phyloP scores from a whole-genome alignment of 129 eudicot genomes.

The Sambucus nigra region DNA sequence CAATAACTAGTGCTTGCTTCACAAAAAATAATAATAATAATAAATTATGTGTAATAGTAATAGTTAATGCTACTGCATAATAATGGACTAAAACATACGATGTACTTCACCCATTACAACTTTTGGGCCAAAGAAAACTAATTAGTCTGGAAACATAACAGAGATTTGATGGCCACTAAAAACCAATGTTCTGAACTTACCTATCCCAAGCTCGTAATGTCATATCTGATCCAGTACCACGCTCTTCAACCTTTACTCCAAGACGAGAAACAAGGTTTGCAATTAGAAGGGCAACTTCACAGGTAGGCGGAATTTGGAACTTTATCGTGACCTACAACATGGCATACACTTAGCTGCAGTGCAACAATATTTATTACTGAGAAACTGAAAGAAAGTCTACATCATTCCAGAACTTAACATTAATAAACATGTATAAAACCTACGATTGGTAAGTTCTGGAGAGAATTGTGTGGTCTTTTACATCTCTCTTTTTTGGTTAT shows the following conservation, averaged over 20 bases:
- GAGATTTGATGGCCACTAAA: not conserved
- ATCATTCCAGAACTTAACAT: not conserved
- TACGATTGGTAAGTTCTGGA: not conserved
- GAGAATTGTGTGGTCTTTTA: no score
- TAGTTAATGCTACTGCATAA: slow-evolving; percentile 12
- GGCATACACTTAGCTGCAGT: slow-evolving; percentile 12
- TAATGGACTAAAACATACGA: not conserved
- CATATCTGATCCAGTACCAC: slow-evolving; percentile 72
- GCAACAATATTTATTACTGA: not conserved
- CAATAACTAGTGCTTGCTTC: not conserved
- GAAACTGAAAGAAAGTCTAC: not conserved
- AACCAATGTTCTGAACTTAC: slow-evolving; percentile 18
- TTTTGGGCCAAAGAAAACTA: not conserved
- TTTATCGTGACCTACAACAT: slow-evolving; percentile 60
- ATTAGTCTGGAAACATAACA: not conserved
- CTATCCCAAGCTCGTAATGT: slow-evolving; percentile 89
- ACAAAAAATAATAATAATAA: not conserved
- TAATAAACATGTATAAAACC: not conserved
- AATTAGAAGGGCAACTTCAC: slow-evolving; percentile 67
- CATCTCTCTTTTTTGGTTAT: no score
- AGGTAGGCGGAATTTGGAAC: slow-evolving; percentile 84
- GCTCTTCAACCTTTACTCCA: slow-evolving; percentile 64
- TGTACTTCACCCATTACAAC: not conserved
- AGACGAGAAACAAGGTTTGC: slow-evolving; percentile 70
- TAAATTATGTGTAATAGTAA: not conserved